Evolutionary conservation across 2,329 filamentous ascomycete genomes (phyloP).

Genomic region (Aspergillaceae sp.): DNA sequence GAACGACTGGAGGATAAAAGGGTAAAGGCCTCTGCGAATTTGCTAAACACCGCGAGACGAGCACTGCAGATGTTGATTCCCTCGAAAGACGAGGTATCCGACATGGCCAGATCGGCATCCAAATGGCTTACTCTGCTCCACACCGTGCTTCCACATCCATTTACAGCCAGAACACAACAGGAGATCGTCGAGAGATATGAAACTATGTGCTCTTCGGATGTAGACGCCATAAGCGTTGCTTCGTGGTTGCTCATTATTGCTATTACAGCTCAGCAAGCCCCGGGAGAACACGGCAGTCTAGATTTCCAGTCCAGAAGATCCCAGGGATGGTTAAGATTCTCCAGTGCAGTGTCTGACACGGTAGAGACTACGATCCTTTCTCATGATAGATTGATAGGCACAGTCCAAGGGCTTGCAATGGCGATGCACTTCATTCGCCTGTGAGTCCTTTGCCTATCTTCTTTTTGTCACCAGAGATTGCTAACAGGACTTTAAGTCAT

Average conservation of each 20-base stretch:
- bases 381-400: constrained; percentile 11
- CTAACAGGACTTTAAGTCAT: constrained; percentile 14
- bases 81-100: constrained; percentile 3
- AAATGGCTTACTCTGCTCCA: constrained; percentile 11
- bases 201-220: constrained; percentile 6
- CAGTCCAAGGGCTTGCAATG: constrained; percentile 10
- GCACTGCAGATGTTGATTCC: constrained; percentile 11
- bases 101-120: constrained; percentile 5
- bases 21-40: constrained; percentile 3
- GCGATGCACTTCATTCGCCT: constrained; percentile 28
- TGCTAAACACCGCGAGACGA: constrained; percentile 4
- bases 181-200: constrained; percentile 8
- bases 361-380: constrained; percentile 8
- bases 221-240: constrained; percentile 7
- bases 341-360: constrained; percentile 4
- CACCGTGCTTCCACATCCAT: constrained; percentile 9
- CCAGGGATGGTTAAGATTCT: constrained; percentile 2
- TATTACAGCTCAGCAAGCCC: constrained; percentile 9
- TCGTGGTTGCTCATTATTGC: constrained; percentile 10
- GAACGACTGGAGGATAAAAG: constrained; percentile 4
- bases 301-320: background rate
- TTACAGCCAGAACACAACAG: constrained; percentile 4
- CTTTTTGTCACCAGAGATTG: background rate
- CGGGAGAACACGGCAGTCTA: background rate
- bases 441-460: constrained; percentile 14